A percentile compares a stretch with the other conserved stretches of the same genome.
phyloP scores from a whole-genome alignment of 345 rosid genomes.

The Pelargonium nanum region DNA sequence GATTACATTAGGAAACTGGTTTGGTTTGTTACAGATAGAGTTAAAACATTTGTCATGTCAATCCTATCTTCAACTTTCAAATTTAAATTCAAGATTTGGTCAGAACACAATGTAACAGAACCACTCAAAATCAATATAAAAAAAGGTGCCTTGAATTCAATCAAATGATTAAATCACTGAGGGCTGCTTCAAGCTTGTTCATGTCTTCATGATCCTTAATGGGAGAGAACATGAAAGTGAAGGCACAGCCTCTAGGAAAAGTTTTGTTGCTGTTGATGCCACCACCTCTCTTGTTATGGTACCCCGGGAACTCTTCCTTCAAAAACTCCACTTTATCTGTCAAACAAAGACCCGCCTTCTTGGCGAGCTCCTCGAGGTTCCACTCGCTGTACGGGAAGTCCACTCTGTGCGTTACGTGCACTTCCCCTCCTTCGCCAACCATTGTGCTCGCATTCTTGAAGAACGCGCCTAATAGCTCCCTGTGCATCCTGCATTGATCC shows the following conservation, averaged over 20 bases:
- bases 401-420: constrained; percentile 8
- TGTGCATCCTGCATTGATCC: background rate
- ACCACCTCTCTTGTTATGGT: constrained; percentile 5
- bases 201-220: no score
- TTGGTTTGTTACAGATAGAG: no score
- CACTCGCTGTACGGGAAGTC: constrained; percentile 1
- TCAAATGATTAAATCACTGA: no score
- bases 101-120: no score
- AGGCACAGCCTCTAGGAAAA: background rate
- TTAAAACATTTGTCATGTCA: no score
- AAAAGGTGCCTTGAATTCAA: no score
- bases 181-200: no score
- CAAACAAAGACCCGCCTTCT: background rate
- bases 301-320: constrained; percentile 3
- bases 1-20: no score
- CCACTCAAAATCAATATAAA: no score
- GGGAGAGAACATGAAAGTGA: constrained; percentile 2
- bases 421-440: constrained; percentile 2
- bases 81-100: no score
- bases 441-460: constrained; percentile 4
- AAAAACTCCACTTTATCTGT: constrained; percentile 3
- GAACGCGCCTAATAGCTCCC: background rate
- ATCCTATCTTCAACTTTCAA: no score
- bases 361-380: constrained; percentile 4
- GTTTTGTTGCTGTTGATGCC: constrained; percentile 3